Percentiles rank a stretch among this genome's conserved stretches.
Evolutionary conservation across 2,329 filamentous ascomycete genomes (phyloP).

Genomic region (Drechslerella dactyloides): DNA sequence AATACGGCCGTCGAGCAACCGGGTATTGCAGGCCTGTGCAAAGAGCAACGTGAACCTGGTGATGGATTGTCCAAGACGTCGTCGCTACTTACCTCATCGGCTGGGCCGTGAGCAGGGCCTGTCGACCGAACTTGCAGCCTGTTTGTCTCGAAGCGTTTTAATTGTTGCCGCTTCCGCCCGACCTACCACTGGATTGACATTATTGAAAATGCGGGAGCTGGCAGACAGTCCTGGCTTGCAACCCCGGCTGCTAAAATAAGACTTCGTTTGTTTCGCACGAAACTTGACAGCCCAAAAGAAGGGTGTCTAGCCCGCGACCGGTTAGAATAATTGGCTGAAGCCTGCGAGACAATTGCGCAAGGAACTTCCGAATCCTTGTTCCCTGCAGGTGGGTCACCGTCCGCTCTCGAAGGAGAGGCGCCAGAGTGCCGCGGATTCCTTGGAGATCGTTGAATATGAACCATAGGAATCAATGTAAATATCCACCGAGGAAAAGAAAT

Average conservation of each 20-base stretch:
- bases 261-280: conserved; percentile 51
- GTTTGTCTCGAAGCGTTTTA: conserved; percentile 47
- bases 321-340: conserved; percentile 49
- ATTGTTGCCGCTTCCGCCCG: conserved; percentile 49
- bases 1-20: conserved; percentile 21
- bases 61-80: conserved; percentile 17
- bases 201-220: conserved; percentile 47
- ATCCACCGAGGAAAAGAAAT: conserved; percentile 26
- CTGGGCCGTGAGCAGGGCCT: conserved; percentile 22
- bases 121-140: conserved; percentile 27
- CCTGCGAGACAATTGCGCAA: conserved; percentile 50
- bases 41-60: conserved; percentile 29
- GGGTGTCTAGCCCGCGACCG: conserved; percentile 45
- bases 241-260: conserved; percentile 51
- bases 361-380: conserved; percentile 51
- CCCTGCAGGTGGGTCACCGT: conserved; percentile 36
- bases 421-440: conserved; percentile 45
- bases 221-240: conserved; percentile 41
- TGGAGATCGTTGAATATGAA: conserved; percentile 19
- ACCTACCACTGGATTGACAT: conserved; percentile 46
- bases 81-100: conserved; percentile 45
- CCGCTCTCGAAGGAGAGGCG: conserved; percentile 30
- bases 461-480: conserved; percentile 44
- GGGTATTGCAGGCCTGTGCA: conserved; percentile 29
- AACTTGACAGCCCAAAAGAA: conserved; percentile 51